phyloP scores from a whole-genome alignment of 768 basidiomycete genomes.

The Tephrocybe sp. region DNA sequence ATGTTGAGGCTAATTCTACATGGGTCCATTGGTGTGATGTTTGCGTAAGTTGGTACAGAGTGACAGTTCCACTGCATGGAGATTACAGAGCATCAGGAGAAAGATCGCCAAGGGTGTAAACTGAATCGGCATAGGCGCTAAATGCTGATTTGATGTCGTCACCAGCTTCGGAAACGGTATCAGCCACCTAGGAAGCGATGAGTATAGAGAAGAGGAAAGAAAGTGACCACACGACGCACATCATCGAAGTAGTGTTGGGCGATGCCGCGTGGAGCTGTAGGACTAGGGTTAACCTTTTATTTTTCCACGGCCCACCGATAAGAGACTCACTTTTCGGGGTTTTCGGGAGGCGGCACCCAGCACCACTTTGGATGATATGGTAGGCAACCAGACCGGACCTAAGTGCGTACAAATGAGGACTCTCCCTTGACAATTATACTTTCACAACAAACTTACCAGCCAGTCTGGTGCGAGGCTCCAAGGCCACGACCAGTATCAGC shows the following conservation, averaged over 20 bases:
- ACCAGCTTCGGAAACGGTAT: conserved; percentile 67
- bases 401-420: not conserved
- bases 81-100: conserved; percentile 69
- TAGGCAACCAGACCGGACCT: conserved; percentile 90
- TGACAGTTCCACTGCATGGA: not conserved
- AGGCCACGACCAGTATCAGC: conserved; percentile 89
- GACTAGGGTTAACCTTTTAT: conserved; percentile 4
- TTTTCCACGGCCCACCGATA: not conserved
- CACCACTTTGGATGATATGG: conserved; percentile 88
- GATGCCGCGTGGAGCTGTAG: conserved; percentile 77
- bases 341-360: conserved; percentile 85
- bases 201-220: conserved; percentile 4
- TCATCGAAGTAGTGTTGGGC: conserved; percentile 96
- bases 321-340: conserved; percentile 82
- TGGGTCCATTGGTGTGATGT: not conserved
- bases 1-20: not conserved
- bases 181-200: conserved; percentile 54
- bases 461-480: conserved; percentile 97
- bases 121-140: conserved; percentile 46
- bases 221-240: conserved; percentile 43
- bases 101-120: conserved; percentile 60
- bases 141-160: conserved; percentile 64
- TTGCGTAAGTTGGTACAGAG: not conserved
- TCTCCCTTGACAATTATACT: not conserved
- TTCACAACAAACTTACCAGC: conserved; percentile 58